These are phyloP conservation scores for Aphanomyces astaci DNA, from an alignment of 352 stramenopile genomes.

Conservation along the genomic window DNA sequence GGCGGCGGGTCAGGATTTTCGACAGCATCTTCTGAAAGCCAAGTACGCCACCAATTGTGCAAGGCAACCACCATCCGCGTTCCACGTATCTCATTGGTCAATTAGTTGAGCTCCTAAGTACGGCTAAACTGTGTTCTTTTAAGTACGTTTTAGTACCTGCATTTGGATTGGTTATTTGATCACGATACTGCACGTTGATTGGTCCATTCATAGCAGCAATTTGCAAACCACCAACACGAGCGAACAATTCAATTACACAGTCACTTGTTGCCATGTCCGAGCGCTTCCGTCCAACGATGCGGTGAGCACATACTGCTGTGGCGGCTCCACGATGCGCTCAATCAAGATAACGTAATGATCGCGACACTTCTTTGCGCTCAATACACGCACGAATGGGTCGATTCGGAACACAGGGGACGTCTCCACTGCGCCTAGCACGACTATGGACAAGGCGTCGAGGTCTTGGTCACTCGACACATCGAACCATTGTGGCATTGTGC, in stretches of 20 bases:
- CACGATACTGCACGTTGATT: background rate
- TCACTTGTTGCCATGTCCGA: background rate
- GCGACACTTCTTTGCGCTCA: background rate
- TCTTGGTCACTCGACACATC: background rate
- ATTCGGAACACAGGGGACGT: background rate
- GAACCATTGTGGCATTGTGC: background rate
- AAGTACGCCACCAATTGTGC: constrained; percentile 15
- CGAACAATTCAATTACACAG: no score
- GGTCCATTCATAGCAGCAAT: background rate
- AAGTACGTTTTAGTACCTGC: background rate
- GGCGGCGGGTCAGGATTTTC: constrained; percentile 9
- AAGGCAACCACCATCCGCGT: constrained; percentile 6
- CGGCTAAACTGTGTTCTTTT: background rate
- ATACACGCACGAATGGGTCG: background rate
- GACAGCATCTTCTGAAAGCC: background rate
- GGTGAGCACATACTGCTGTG: background rate
- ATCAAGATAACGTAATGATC: background rate
- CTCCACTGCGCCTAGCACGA: background rate
- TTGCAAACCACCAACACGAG: no score
- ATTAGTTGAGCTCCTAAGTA: background rate
- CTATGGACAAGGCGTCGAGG: background rate
- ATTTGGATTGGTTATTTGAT: background rate
- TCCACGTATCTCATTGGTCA: background rate
- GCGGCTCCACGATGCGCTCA: background rate
- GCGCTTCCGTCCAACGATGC: background rate